Percentiles rank a stretch among this genome's conserved stretches.
Evolutionary conservation across 2,329 filamentous ascomycete genomes (phyloP).

Genomic region (Botrytis aclada): DNA sequence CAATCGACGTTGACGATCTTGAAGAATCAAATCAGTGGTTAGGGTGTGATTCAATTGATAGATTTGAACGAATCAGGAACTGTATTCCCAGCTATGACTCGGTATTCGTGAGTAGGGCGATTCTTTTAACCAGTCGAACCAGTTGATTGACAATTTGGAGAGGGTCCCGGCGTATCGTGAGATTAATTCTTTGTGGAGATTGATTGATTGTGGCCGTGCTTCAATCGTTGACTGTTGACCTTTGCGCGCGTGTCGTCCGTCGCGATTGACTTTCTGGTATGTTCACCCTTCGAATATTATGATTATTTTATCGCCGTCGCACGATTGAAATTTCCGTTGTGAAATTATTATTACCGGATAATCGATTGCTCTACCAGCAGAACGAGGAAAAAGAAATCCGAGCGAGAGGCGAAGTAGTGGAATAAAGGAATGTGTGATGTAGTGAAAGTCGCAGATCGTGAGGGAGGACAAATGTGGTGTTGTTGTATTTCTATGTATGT

Average conservation of each 20-base stretch:
- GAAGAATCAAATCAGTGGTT: neutral
- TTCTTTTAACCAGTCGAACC: neutral
- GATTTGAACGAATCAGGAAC: neutral
- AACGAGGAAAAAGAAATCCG: neutral
- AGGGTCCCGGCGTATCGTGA: conserved; percentile 10
- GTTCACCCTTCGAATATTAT: conserved; percentile 1
- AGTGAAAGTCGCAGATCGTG: neutral
- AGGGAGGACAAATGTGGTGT: neutral
- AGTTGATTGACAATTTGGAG: neutral
- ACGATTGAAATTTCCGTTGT: neutral
- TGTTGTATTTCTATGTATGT: neutral
- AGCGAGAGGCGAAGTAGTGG: neutral
- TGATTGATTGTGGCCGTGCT: conserved; percentile 12
- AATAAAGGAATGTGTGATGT: conserved; percentile 15
- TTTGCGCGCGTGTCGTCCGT: conserved; percentile 14
- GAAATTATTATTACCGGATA: neutral
- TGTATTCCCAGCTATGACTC: neutral
- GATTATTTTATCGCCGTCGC: neutral
- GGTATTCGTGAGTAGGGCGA: neutral
- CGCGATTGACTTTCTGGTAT: conserved; percentile 1
- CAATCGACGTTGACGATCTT: conserved; percentile 3
- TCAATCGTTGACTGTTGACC: neutral
- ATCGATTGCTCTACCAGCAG: neutral
- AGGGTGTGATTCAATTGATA: neutral
- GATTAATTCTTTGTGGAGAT: conserved; percentile 14